Conservation (phyloP, 305 asterid genomes). For the Solanum hybrid region DNA sequence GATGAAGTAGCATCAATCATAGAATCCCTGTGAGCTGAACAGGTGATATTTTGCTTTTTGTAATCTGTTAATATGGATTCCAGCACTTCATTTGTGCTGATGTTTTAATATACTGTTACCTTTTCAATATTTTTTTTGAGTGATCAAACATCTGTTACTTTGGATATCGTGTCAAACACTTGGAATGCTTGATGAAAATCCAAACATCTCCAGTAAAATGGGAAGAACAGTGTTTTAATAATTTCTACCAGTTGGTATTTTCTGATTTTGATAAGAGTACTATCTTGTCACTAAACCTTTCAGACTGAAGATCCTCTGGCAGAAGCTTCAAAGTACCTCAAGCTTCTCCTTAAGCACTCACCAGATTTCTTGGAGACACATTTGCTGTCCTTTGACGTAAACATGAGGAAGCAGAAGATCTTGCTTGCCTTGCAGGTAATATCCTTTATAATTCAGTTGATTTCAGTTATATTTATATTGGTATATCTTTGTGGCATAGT, state of each 20-base stretch:
- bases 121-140: not conserved
- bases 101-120: not conserved
- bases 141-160: not conserved
- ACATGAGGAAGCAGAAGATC: slow-evolving; percentile 82
- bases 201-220: not conserved
- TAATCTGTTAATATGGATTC: not conserved
- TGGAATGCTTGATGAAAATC: not conserved
- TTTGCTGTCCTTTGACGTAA: slow-evolving; percentile 83
- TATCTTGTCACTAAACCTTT: slow-evolving; percentile 13
- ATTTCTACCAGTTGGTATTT: not conserved
- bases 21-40: not conserved
- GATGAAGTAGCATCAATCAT: not conserved
- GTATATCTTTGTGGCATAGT: not conserved
- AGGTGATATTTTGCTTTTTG: not conserved
- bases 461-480: not conserved
- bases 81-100: not conserved
- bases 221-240: not conserved
- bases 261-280: not conserved
- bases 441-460: not conserved
- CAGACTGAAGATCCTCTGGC: slow-evolving; percentile 87
- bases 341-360: slow-evolving; percentile 94
- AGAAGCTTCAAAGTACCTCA: slow-evolving; percentile 95
- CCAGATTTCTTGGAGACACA: slow-evolving; percentile 78
- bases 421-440: slow-evolving; percentile 86
- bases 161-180: not conserved